Evolutionary conservation across 73 alveolate species (phyloP), one percentile per base, ranked within the genome.

Genomic region (Paramecium bursaria): DNA sequence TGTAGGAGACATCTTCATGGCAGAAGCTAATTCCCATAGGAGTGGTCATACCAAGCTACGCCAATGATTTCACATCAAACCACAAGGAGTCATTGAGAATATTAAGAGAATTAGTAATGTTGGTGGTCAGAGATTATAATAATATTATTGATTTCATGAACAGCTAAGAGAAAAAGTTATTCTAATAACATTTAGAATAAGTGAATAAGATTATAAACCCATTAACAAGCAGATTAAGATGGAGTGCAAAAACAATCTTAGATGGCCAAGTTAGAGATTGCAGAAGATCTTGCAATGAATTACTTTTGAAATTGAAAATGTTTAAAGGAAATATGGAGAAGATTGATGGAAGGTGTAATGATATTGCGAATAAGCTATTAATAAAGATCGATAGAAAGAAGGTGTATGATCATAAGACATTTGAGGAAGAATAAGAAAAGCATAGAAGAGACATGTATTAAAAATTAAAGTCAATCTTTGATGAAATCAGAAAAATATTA

Each of bases 61-160:
- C 88, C 0, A 52, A 82, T 85, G 93, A 87, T 53, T 77, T 87
- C 55, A 79, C 89, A 14, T 50, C 91, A 26, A 85, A 80, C 21
- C 88, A 88, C 39, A 90, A 87, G 50, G 98, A 94, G 48, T 55
- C 92, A 46, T 86, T 94, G 31, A 90, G 98, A 88, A 87, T 90
- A 15, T 47, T 94, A 42, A 88, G 95, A 88, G 97, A 94, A 76
- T 92, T 92, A 55, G 97, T 94, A 27, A 91, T 94, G 95, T 80
- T 92, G 0, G 96, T 94, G 19, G 98, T 94, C 6, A 88, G 97
- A 86, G 98, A 94, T 52, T 92, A 92, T 76, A 94, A 94, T 75
- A 91, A 73, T 26, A 92, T 94, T 77, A 92, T 94, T 19, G 92
- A 91, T 50, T 88, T 89, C 19, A 94, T 93, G 87, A 75, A 75